Percentiles rank a stretch among this genome's conserved stretches.
These are phyloP conservation scores for Beauveria sp. DNA, from an alignment of 2,329 filamentous ascomycete species.

Conservation along the genomic window DNA sequence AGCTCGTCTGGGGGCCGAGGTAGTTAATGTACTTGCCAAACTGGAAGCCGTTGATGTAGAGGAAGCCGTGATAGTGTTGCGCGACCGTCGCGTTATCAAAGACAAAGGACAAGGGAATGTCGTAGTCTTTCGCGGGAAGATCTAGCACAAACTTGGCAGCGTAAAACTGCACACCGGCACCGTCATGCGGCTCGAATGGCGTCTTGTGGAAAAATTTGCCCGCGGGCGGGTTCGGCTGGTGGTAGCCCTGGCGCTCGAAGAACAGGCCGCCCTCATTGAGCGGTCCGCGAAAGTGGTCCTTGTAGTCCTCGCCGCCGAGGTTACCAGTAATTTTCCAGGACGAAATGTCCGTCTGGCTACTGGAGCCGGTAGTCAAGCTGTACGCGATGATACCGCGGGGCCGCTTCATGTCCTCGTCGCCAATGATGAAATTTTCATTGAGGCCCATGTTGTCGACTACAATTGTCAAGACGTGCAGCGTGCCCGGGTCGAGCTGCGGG, in stretches of 20 bases:
- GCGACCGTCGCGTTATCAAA: slow-evolving; percentile 36
- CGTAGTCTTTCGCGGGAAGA: slow-evolving; percentile 39
- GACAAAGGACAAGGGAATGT: slow-evolving; percentile 47
- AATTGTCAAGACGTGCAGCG: slow-evolving; percentile 53
- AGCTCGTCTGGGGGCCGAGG: slow-evolving; percentile 59
- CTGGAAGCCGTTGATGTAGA: slow-evolving; percentile 66
- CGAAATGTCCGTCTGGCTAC: slow-evolving; percentile 34
- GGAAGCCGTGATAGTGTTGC: slow-evolving; percentile 43
- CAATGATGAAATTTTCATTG: slow-evolving; percentile 53
- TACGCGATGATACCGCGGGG: slow-evolving; percentile 52
- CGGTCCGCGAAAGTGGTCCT: slow-evolving; percentile 47
- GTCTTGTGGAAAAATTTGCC: slow-evolving; percentile 24
- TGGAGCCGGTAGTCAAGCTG: slow-evolving; percentile 32
- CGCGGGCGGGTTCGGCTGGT: slow-evolving; percentile 38
- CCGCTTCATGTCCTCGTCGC: slow-evolving; percentile 48
- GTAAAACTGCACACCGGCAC: slow-evolving; percentile 49
- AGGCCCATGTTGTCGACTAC: slow-evolving; percentile 63
- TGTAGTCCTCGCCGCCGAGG: slow-evolving; percentile 50
- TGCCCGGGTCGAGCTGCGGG: slow-evolving; percentile 40
- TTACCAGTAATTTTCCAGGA: slow-evolving; percentile 58
- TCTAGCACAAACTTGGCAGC: slow-evolving; percentile 44
- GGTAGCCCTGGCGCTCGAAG: slow-evolving; percentile 48
- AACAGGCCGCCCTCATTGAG: slow-evolving; percentile 54
- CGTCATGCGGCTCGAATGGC: slow-evolving; percentile 10
- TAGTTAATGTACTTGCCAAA: slow-evolving; percentile 50